Conservation (phyloP, 345 rosid species). For the Limnanthes douglasii region DNA sequence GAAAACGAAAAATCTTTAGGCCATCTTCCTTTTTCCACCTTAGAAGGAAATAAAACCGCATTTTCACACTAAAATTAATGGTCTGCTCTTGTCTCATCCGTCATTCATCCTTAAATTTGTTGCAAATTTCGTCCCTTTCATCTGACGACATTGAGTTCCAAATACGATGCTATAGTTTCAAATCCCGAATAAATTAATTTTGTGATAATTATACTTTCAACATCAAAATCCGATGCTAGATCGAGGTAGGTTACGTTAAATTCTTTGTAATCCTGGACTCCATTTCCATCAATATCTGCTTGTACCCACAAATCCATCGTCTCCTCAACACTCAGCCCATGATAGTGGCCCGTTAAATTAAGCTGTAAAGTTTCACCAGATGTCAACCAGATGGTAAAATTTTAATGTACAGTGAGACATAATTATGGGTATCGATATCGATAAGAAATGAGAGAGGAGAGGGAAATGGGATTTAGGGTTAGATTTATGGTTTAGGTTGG, state of each 20-base stretch:
- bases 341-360: constrained; percentile 47
- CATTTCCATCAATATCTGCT: constrained; percentile 73
- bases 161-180: constrained; percentile 56
- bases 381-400: no score
- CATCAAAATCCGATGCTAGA: no score
- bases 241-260: constrained; percentile 45
- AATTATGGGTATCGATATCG: no score
- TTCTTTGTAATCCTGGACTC: constrained; percentile 55
- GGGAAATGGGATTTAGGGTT: no score
- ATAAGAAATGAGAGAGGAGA: no score
- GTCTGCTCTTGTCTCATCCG: constrained; percentile 33
- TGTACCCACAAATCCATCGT: constrained; percentile 64
- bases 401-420: no score
- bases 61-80: constrained; percentile 51
- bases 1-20: constrained; percentile 67
- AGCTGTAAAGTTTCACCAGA: constrained; percentile 58
- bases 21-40: constrained; percentile 65
- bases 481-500: no score
- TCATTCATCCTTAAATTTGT: constrained; percentile 12
- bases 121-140: constrained; percentile 20
- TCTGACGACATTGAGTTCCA: constrained; percentile 55
- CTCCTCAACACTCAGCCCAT: constrained; percentile 70
- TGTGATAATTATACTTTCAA: no score
- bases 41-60: constrained; percentile 64
- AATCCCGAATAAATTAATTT: no score